These are phyloP conservation scores for Anisogramma anomala DNA, from an alignment of 2,329 filamentous ascomycete genomes.

Conservation along the genomic window DNA sequence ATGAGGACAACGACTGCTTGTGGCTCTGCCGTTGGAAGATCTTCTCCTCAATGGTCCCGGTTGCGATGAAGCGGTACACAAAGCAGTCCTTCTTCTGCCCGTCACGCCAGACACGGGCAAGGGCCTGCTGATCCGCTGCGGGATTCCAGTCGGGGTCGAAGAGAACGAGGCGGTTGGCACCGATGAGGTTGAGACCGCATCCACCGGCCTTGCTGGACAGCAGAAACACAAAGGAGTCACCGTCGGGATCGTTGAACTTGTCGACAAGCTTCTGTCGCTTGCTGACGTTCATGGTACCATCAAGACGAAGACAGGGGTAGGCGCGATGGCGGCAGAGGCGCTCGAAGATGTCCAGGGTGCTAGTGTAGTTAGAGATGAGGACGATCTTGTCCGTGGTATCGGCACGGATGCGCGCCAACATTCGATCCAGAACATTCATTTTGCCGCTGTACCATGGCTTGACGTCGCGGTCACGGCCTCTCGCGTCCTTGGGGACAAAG, in stretches of 20 bases:
- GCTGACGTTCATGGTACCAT: conserved; percentile 95
- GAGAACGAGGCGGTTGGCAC: conserved; percentile 84
- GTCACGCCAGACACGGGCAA: conserved; percentile 96
- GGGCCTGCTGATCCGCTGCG: conserved; percentile 89
- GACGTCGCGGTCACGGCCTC: conserved; percentile 82
- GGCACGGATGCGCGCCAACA: conserved; percentile 88
- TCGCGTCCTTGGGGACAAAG: conserved; percentile 75
- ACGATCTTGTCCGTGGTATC: conserved; percentile 99
- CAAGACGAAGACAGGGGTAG: conserved; percentile 80
- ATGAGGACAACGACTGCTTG: conserved; percentile 92
- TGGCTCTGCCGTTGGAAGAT: conserved; percentile 98
- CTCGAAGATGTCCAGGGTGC: conserved; percentile 90
- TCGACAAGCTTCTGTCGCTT: conserved; percentile 96
- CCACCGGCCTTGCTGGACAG: conserved; percentile 93
- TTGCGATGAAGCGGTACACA: conserved; percentile 98
- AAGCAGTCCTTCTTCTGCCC: conserved; percentile 99
- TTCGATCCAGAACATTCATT: conserved; percentile 95
- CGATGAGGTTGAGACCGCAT: conserved; percentile 90
- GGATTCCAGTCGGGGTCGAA: conserved; percentile 99
- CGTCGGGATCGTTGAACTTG: conserved; percentile 90
- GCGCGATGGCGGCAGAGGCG: conserved; percentile 71
- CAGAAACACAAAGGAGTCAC: conserved; percentile 86
- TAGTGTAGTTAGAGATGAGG: conserved; percentile 95
- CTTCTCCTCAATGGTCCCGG: conserved; percentile 96
- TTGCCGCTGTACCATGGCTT: conserved; percentile 97